These are phyloP conservation scores for Penicillium crystallinum DNA, from an alignment of 495 filamentous ascomycete species.

Conservation along the genomic window DNA sequence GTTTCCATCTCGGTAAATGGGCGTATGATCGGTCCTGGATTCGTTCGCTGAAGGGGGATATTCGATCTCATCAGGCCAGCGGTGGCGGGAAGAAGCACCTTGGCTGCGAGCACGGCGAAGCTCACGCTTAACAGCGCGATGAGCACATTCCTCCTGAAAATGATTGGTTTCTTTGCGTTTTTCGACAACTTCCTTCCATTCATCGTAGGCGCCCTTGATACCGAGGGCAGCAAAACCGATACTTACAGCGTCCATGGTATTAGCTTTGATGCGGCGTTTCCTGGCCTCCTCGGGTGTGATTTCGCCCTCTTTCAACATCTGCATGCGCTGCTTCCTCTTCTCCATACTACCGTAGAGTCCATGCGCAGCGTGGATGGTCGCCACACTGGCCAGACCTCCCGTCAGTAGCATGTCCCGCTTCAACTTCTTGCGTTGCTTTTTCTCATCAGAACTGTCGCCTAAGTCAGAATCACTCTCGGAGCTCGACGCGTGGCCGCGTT, in stretches of 20 bases:
- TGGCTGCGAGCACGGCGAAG: slow-evolving; percentile 16
- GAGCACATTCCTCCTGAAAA: slow-evolving; percentile 46
- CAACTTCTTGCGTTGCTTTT: slow-evolving; percentile 68
- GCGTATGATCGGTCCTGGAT: not conserved
- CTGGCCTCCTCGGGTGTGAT: slow-evolving; percentile 69
- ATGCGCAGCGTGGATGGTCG: slow-evolving; percentile 84
- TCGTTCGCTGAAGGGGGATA: slow-evolving; percentile 5
- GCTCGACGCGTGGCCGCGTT: slow-evolving; percentile 1
- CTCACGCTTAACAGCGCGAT: slow-evolving; percentile 34
- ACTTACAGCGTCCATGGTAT: slow-evolving; percentile 68
- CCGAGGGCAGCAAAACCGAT: slow-evolving; percentile 81
- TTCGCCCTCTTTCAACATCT: slow-evolving; percentile 66
- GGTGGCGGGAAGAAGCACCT: slow-evolving; percentile 8
- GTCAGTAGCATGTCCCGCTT: slow-evolving; percentile 80
- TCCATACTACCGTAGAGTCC: slow-evolving; percentile 71
- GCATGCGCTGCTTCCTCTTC: slow-evolving; percentile 63
- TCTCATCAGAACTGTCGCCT: slow-evolving; percentile 73
- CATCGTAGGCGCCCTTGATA: slow-evolving; percentile 74
- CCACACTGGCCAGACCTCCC: slow-evolving; percentile 76
- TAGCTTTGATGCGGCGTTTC: slow-evolving; percentile 68
- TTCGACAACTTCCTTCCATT: slow-evolving; percentile 65
- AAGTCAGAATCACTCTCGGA: slow-evolving; percentile 55
- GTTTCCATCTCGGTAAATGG: slow-evolving; percentile 16
- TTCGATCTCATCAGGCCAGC: slow-evolving; percentile 28
- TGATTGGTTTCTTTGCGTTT: slow-evolving; percentile 50